Conservation (phyloP, 2,329 filamentous ascomycete genomes). For the Chaetomiaceae sp. region DNA sequence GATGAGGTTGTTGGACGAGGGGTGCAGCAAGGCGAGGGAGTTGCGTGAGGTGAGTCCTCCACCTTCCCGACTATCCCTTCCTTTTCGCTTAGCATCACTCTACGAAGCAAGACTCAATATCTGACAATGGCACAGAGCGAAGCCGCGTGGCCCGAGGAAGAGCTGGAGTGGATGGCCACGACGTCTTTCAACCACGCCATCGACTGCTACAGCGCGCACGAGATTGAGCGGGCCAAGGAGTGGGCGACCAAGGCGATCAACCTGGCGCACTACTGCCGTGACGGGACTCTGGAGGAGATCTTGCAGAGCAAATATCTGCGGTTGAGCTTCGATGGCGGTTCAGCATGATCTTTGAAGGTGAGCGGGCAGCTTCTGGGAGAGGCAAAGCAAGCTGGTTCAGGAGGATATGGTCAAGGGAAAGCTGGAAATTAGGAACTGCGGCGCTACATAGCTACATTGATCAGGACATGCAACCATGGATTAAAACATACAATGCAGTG, state of each 20-base stretch:
- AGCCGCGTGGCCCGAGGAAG: slow-evolving; percentile 56
- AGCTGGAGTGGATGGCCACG: slow-evolving; percentile 72
- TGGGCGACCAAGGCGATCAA: slow-evolving; percentile 63
- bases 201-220: slow-evolving; percentile 55
- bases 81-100: background rate
- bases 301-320: slow-evolving; percentile 44
- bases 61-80: background rate
- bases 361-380: background rate
- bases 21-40: slow-evolving; percentile 48
- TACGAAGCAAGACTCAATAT: background rate
- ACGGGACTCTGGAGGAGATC: slow-evolving; percentile 42
- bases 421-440: too few relatives aligned
- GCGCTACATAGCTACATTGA: too few relatives aligned
- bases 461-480: too few relatives aligned
- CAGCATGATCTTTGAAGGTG: background rate
- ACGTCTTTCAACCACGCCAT: slow-evolving; percentile 66
- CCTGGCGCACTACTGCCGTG: slow-evolving; percentile 55
- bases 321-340: slow-evolving; percentile 31
- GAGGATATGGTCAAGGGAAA: too few relatives aligned
- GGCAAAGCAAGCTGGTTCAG: too few relatives aligned
- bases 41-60: slow-evolving; percentile 40
- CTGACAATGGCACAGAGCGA: slow-evolving; percentile 31
- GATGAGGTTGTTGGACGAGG: slow-evolving; percentile 61
- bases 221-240: slow-evolving; percentile 50
- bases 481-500: too few relatives aligned